These are phyloP conservation scores for Mimosa bimucronata DNA, from an alignment of 306 rosid species.

Conservation along the genomic window DNA sequence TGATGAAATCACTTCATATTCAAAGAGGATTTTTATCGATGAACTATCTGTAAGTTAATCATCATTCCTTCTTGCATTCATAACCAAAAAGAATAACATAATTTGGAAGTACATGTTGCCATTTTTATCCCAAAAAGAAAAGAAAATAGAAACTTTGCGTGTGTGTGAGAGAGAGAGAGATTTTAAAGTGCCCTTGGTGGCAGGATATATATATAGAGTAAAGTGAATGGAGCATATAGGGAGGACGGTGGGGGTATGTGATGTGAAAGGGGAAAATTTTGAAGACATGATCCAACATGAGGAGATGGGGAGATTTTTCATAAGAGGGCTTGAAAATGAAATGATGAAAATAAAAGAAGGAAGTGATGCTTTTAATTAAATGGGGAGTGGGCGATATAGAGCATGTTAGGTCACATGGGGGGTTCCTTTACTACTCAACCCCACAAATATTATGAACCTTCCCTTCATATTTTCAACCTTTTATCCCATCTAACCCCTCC, in stretches of 20 bases:
- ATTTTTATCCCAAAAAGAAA: too few species aligned
- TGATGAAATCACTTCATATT: too few species aligned
- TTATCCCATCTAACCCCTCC: not conserved
- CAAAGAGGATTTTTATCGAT: too few species aligned
- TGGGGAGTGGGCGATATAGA: not conserved
- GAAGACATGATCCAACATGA: conserved; percentile 1
- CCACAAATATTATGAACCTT: conserved; percentile 1
- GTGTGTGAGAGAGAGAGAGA: not conserved
- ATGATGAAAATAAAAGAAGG: not conserved
- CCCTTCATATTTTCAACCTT: not conserved
- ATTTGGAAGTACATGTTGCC: too few species aligned
- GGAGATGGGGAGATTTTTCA: not conserved
- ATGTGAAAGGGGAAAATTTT: not conserved
- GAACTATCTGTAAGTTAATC: too few species aligned
- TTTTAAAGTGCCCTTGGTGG: not conserved
- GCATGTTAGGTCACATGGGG: conserved; percentile 39
- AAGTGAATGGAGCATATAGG: not conserved
- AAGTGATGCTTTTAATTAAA: not conserved
- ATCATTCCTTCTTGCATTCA: too few species aligned
- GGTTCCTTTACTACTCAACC: not conserved
- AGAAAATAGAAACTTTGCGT: too few species aligned
- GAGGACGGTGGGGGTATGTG: not conserved
- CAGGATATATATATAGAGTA: not conserved
- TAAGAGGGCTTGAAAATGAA: not conserved
- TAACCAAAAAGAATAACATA: too few species aligned